phyloP scores from a whole-genome alignment of 805 yeast species.

The Ascoidea tarda region DNA sequence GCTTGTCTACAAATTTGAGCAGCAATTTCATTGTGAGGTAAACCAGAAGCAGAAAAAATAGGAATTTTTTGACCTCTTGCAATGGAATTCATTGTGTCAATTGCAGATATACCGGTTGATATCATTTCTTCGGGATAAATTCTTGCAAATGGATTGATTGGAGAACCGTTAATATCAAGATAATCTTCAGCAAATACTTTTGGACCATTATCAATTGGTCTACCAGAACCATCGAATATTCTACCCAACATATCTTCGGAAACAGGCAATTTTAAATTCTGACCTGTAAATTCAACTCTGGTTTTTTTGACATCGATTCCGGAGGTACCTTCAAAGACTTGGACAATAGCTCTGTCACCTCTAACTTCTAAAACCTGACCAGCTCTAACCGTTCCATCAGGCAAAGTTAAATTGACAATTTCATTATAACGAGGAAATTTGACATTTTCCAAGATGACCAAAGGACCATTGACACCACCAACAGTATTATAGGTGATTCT shows the following conservation, averaged over 20 bases:
- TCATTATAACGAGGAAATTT: slow-evolving; percentile 88
- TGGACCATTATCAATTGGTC: slow-evolving; percentile 97
- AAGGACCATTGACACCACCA: slow-evolving; percentile 96
- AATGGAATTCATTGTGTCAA: slow-evolving; percentile 98
- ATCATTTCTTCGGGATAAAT: slow-evolving; percentile 99
- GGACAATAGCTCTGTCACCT: slow-evolving; percentile 95
- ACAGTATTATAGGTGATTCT: slow-evolving; percentile 91
- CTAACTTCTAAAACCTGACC: slow-evolving; percentile 98
- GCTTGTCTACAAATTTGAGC: slow-evolving; percentile 99
- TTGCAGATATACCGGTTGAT: slow-evolving; percentile 96
- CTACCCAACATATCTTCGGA: slow-evolving; percentile 97
- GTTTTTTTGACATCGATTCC: slow-evolving; percentile 98
- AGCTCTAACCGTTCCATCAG: slow-evolving; percentile 89
- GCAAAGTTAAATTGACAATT: slow-evolving; percentile 91
- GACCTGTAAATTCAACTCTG: slow-evolving; percentile 93
- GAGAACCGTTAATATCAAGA: slow-evolving; percentile 96
- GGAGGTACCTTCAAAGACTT: slow-evolving; percentile 97
- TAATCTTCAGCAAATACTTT: slow-evolving; percentile 97
- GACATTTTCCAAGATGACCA: slow-evolving; percentile 79
- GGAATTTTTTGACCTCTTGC: slow-evolving; percentile 99
- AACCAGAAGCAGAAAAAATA: slow-evolving; percentile 96
- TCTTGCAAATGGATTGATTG: slow-evolving; percentile 96
- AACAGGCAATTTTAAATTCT: slow-evolving; percentile 84
- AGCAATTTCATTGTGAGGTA: slow-evolving; percentile 98
- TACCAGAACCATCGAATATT: slow-evolving; percentile 97